Evolutionary conservation across 73 alveolate genomes (phyloP), one percentile per base, ranked within the genome.

Genomic region (Paramecium biaurelia): DNA sequence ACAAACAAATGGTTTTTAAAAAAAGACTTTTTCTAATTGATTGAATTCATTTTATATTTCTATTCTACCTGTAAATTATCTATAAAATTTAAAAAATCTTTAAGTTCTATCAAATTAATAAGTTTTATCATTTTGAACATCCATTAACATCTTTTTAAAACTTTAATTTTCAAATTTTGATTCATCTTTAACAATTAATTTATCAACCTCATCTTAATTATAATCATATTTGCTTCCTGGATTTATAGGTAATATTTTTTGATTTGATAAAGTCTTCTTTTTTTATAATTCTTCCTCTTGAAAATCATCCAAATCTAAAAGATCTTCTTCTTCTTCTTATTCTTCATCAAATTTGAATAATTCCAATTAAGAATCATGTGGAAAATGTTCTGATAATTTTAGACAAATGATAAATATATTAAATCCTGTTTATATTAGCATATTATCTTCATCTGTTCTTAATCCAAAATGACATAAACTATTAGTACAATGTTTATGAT

Each of bases 1-100:
- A 21, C 85, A 43, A 20, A 76, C 37, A 43, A 89, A 89, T 23
- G 94, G 94, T 70, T 70, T 89, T 89, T 89, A 72, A 57, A 89
- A 89, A 38, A 57, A 89, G 1, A 89, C 57, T 43, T 43, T 79
- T 79, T 79, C 90, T 26, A 79, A 12, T 47, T 45, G 24, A 79
- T 43, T 23, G 8, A n/a, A 7, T 79, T 41, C 21, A 47, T 79
- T 79, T 45, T 79, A 7, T 7, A 79, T 43, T 43, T 79, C 90
- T n/a, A 79, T 47, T 79, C 90, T 79, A 0, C 90, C 90, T 43
- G 74, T 79, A 7, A 30, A 79, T 79, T 41, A 6, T 43, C 90
- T 79, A 45, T 79, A 79, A 47, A 79, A 79, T 43, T 79, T 79
- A 45, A 79, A 79, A 53, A 21, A 79, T 79, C 37, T 23, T 20